phyloP scores from a whole-genome alignment of 768 basidiomycete species.

The Podaxis carcinomalis region DNA sequence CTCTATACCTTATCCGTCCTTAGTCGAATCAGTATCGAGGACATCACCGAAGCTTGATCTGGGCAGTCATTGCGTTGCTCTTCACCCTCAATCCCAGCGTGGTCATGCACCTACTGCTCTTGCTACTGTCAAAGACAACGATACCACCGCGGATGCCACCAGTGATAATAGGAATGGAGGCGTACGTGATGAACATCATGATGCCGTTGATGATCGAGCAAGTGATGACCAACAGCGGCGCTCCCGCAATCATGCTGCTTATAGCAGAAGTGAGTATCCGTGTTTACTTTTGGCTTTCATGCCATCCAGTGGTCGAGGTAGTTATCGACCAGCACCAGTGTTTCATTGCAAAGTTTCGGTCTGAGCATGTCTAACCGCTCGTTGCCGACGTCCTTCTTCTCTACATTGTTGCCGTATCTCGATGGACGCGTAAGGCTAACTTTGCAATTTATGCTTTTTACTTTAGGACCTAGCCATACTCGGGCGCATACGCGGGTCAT shows the following conservation, averaged over 20 bases:
- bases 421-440: background rate
- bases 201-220: slow-evolving; percentile 5
- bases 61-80: background rate
- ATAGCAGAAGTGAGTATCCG: background rate
- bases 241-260: background rate
- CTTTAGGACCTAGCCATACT: background rate
- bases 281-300: background rate
- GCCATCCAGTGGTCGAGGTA: background rate
- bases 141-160: background rate
- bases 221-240: background rate
- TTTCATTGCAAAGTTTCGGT: background rate
- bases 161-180: background rate
- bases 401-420: background rate
- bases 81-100: background rate
- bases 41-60: slow-evolving; percentile 1
- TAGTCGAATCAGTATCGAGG: slow-evolving; percentile 9
- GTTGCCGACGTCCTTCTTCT: background rate
- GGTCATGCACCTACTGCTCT: background rate
- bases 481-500: background rate
- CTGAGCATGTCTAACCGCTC: background rate
- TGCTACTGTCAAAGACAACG: background rate
- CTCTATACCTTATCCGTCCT: background rate
- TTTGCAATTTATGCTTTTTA: background rate
- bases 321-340: background rate
- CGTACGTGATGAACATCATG: background rate